phyloP scores from a whole-genome alignment of 2,329 filamentous ascomycete genomes.

The Metarhizium rileyi region DNA sequence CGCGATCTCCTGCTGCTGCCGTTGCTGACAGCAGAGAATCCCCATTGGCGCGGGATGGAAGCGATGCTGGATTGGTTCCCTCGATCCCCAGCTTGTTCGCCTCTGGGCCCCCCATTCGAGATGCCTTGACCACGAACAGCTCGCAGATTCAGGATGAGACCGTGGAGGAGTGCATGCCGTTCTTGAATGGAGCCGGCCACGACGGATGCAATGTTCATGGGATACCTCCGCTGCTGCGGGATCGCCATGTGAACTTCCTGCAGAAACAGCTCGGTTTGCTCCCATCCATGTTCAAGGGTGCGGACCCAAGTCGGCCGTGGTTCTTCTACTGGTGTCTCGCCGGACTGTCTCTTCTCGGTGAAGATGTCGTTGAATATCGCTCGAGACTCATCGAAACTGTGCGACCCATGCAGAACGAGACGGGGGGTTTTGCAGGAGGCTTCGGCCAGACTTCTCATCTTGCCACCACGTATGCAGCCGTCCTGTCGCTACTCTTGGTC shows the following conservation, averaged over 20 bases:
- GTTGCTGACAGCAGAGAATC: background rate
- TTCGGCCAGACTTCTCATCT: constrained; percentile 83
- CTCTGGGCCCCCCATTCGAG: constrained; percentile 50
- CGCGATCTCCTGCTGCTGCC: background rate
- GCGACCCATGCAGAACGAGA: constrained; percentile 67
- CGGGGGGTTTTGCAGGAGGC: constrained; percentile 88
- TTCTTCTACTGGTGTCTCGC: constrained; percentile 86
- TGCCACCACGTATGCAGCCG: constrained; percentile 76
- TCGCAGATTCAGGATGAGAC: constrained; percentile 61
- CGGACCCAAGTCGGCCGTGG: constrained; percentile 89
- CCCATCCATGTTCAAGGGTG: constrained; percentile 58
- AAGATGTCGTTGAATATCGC: constrained; percentile 60
- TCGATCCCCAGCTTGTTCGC: constrained; percentile 48
- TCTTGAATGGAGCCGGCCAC: constrained; percentile 47
- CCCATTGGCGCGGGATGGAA: background rate
- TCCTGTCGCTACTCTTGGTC: constrained; percentile 70
- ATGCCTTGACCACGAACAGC: constrained; percentile 57
- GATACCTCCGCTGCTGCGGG: constrained; percentile 62
- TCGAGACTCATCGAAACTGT: constrained; percentile 66
- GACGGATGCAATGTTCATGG: constrained; percentile 58
- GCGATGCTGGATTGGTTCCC: constrained; percentile 6
- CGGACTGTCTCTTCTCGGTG: constrained; percentile 64
- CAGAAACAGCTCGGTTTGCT: constrained; percentile 49
- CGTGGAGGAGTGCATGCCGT: constrained; percentile 57
- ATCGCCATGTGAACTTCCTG: constrained; percentile 52